phyloP scores from a whole-genome alignment of 73 alveolate genomes.

The Breviolum minutum region DNA sequence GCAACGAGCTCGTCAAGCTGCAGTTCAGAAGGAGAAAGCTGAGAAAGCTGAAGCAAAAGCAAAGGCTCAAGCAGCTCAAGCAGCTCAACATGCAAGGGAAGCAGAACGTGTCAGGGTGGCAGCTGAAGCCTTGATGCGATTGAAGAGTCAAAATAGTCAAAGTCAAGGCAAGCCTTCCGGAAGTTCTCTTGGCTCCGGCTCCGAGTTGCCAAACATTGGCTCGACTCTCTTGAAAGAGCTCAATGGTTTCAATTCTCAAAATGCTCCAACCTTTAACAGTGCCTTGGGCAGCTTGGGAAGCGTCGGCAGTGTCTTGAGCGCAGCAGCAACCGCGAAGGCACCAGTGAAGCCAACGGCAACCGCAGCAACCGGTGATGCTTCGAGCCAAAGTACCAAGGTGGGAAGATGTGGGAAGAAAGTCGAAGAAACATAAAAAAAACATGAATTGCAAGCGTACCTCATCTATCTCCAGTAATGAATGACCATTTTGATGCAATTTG shows the following conservation, averaged over 20 bases:
- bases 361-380: constrained; percentile 11
- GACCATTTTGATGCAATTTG: background rate
- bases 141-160: background rate
- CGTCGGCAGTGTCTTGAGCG: constrained; percentile 15
- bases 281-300: constrained; percentile 57
- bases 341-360: background rate
- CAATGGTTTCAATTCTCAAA: background rate
- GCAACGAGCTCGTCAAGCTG: background rate
- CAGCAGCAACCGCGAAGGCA: background rate
- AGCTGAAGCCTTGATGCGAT: background rate
- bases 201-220: background rate
- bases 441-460: background rate
- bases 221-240: constrained; percentile 27
- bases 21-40: constrained; percentile 18
- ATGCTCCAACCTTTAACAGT: constrained; percentile 8
- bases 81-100: background rate
- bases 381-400: constrained; percentile 39
- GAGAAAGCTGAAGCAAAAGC: constrained; percentile 22
- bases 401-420: background rate
- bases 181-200: background rate
- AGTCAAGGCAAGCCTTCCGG: background rate
- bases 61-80: constrained; percentile 13
- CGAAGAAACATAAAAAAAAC: no score
- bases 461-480: background rate
- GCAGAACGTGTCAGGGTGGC: background rate